Evolutionary conservation across 2,329 filamentous ascomycete species (phyloP).

Genomic region (Raffaelea ambrosiae): DNA sequence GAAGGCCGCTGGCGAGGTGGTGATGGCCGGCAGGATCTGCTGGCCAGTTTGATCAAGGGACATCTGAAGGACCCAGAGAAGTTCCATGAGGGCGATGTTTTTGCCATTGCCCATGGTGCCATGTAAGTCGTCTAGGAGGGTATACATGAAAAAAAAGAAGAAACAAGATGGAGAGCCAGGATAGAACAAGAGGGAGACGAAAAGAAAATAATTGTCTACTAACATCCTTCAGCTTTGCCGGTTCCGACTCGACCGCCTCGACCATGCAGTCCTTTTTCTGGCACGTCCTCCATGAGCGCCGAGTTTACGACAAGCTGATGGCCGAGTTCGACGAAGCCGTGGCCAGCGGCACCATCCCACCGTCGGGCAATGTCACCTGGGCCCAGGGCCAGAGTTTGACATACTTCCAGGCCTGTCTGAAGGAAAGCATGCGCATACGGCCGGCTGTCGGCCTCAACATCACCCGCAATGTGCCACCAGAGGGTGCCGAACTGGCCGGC

Average conservation of each 20-base stretch:
- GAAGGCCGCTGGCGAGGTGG: constrained; percentile 29
- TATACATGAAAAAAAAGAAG: too few species aligned
- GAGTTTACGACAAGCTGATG: constrained; percentile 29
- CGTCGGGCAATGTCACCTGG: constrained; percentile 37
- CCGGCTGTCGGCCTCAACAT: constrained; percentile 49
- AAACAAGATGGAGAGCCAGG: too few species aligned
- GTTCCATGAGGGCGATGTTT: constrained; percentile 44
- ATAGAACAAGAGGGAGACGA: too few species aligned
- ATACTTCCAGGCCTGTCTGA: constrained; percentile 49
- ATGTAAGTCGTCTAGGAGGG: constrained; percentile 41
- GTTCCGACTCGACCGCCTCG: constrained; percentile 52
- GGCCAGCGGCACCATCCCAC: constrained; percentile 21
- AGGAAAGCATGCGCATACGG: constrained; percentile 46
- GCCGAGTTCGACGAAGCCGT: constrained; percentile 37
- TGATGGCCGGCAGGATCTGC: constrained; percentile 39
- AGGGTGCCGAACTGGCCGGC: constrained; percentile 43
- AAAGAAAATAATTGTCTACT: too few species aligned
- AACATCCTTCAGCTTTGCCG: constrained; percentile 38
- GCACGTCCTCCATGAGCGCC: constrained; percentile 34
- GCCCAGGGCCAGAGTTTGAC: constrained; percentile 36
- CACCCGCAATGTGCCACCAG: constrained; percentile 38
- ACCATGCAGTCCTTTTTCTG: constrained; percentile 51
- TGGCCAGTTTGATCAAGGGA: constrained; percentile 42
- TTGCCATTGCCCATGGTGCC: constrained; percentile 47
- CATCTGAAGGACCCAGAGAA: constrained; percentile 39